Base-by-base conservation (phyloP, 768 basidiomycete species). In the Neoboletus magnificus region DNA sequence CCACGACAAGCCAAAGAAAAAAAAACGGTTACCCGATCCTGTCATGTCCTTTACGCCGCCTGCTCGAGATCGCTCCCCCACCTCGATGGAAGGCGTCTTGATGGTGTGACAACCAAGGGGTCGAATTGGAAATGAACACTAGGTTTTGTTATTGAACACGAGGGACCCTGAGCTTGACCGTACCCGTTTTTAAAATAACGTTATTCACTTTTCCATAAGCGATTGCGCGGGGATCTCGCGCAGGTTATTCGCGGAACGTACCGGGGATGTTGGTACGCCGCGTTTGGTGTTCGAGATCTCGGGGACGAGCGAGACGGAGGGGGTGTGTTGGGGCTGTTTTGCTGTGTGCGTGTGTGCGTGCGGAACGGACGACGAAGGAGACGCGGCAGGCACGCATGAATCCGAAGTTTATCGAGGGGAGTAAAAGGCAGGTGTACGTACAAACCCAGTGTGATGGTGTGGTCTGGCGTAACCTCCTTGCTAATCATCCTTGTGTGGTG, bases 221-320 rank as follows among this genome's bases (percentile, higher is more conserved):
- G 56, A 47, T 4, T 9, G 55, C 62, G 61, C 61, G 56, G 57
- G 61, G 56, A 63, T 62, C 61, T 58, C 50, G 56, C 48, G 48
- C 58, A 40, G 7, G 39, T n/a, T 16, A 18, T 46, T 58, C 59
- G 58, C 52, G 58, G 59, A 18, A 50, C 20, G 29, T 25, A 29
- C 45, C 29, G 45, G 46, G 23, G 41, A 41, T 32, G 12, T 49
- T n/a, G 47, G 37, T 27, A 48, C 39, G 54, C 42, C 43, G 43
- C 43, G 18, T 29, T 44, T 35, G 13, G 33, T 15, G 2, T n/a
- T 40, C 15, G 40, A 41, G 44, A 46, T 60, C 36, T 35, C 47
- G 46, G 29, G 35, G n/a, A 22, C n/a, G 23, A 22, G 22, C 29
- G 16, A 7, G 22, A 18, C 23, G 42, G 42, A 43, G 5, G 12